Evolutionary conservation across 2,329 filamentous ascomycete species (phyloP).

Genomic region (Aspergillus oerlinghausenensis): DNA sequence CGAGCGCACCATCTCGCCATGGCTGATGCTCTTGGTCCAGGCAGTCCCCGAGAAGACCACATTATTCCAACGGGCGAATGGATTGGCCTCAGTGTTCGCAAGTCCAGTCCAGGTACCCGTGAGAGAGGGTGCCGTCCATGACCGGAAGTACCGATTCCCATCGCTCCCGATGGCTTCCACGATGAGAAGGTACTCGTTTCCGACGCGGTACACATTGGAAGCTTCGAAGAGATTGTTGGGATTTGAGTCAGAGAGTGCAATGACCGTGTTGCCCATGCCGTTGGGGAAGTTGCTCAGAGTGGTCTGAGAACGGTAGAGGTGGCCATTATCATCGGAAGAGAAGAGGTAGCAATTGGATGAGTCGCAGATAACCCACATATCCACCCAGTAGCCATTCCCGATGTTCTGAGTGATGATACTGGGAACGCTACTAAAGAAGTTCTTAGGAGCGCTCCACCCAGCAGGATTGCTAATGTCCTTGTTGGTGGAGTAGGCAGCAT

Average conservation of each 20-base stretch:
- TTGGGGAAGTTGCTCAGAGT: constrained; percentile 1
- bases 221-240: constrained; percentile 1
- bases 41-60: background rate
- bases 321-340: constrained; percentile 3
- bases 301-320: constrained; percentile 3
- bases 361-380: constrained; percentile 5
- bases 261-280: constrained; percentile 2
- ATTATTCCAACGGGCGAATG: background rate
- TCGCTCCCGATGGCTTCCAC: constrained; percentile 2
- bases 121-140: background rate
- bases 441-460: constrained; percentile 2
- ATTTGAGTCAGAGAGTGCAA: constrained; percentile 1
- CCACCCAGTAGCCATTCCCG: background rate
- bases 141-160: constrained; percentile 1
- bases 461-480: constrained; percentile 1
- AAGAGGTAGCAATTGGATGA: constrained; percentile 1
- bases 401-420: constrained; percentile 4
- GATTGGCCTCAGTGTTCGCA: background rate
- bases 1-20: constrained; percentile 1
- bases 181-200: constrained; percentile 1
- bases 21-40: constrained; percentile 4
- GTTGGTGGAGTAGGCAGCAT: constrained; percentile 6
- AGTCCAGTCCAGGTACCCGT: background rate
- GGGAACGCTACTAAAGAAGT: background rate
- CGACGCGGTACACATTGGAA: constrained; percentile 1